phyloP scores from a whole-genome alignment of 1,284 basidiomycete species.

The Singerocomus rubriflavus region DNA sequence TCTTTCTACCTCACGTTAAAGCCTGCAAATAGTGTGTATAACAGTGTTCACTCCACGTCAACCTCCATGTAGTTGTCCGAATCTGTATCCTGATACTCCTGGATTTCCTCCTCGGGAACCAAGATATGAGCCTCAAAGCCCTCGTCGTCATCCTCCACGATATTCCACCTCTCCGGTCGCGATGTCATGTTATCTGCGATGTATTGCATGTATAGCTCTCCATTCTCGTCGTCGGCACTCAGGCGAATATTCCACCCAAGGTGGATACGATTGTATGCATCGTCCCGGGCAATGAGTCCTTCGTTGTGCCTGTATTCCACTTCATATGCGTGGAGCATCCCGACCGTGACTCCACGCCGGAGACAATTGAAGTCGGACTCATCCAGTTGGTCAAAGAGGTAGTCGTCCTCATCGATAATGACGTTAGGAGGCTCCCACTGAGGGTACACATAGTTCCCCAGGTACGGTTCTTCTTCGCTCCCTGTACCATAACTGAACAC shows the following conservation, averaged over 20 bases:
- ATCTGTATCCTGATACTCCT: constrained; percentile 50
- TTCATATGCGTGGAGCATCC: constrained; percentile 55
- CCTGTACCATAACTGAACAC: constrained; percentile 36
- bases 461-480: constrained; percentile 37
- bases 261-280: constrained; percentile 44
- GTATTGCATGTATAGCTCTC: constrained; percentile 50
- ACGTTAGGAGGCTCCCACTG: constrained; percentile 57
- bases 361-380: constrained; percentile 46
- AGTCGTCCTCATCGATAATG: constrained; percentile 36
- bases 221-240: constrained; percentile 46
- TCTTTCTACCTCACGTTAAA: not conserved
- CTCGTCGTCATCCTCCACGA: constrained; percentile 36
- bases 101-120: constrained; percentile 40
- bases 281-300: constrained; percentile 47
- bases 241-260: constrained; percentile 66
- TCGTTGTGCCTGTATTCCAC: constrained; percentile 52
- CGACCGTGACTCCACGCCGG: constrained; percentile 55
- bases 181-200: constrained; percentile 47
- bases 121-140: constrained; percentile 47
- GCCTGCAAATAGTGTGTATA: not conserved
- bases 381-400: constrained; percentile 36
- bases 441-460: constrained; percentile 40
- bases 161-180: constrained; percentile 50
- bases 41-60: constrained; percentile 12
- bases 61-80: constrained; percentile 47